Evolutionary conservation across 116 monocot genomes (phyloP), one percentile per base, ranked within the genome.

Genomic region (Thalassia testudinum): DNA sequence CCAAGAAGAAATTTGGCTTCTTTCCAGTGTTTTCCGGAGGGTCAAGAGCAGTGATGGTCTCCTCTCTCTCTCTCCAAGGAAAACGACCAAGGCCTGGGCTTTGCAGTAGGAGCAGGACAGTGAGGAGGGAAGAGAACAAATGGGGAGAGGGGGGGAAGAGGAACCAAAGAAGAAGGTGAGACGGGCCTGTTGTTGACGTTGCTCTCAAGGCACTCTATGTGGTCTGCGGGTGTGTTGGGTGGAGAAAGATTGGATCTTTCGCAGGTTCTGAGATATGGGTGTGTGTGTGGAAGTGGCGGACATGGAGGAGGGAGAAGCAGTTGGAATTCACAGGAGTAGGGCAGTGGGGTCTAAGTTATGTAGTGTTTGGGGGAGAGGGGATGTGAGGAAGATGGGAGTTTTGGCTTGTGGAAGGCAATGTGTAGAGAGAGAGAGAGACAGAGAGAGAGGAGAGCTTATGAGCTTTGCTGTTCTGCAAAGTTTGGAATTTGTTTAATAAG

Each of bases 401-500:
- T 37, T 19, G 24, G 44, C 28, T 30, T n/a, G 45, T 47, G 52
- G 40, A 43, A 58, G 62, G 43, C 61, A 78, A 66, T 68, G 65
- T 37, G 54, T 63, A 49, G 21, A 42, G 21, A 30, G 1, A 0
- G 27, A 38, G 38, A 59, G 60, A 48, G 62, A 47, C 26, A 50
- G 50, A 47, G 27, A 29, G n/a, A 18, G 26, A 43, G 42, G 25
- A 20, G 43, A 29, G 53, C n/a, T n/a, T n/a, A n/a, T n/a, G n/a
- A n/a, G n/a, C n/a, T n/a, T n/a, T n/a, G n/a, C n/a, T n/a, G n/a
- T n/a, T n/a, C n/a, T n/a, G 66, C 69, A 63, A 70, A 76, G 76
- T 50, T 68, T 70, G 61, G 63, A 77, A 71, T 76, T 74, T 74
- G 82, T 74, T n/a, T n/a, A n/a, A 71, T 73, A 63, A 76, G 72